These are phyloP conservation scores for Aspergillus ustus DNA, from an alignment of 2,329 filamentous ascomycete species.

Conservation along the genomic window DNA sequence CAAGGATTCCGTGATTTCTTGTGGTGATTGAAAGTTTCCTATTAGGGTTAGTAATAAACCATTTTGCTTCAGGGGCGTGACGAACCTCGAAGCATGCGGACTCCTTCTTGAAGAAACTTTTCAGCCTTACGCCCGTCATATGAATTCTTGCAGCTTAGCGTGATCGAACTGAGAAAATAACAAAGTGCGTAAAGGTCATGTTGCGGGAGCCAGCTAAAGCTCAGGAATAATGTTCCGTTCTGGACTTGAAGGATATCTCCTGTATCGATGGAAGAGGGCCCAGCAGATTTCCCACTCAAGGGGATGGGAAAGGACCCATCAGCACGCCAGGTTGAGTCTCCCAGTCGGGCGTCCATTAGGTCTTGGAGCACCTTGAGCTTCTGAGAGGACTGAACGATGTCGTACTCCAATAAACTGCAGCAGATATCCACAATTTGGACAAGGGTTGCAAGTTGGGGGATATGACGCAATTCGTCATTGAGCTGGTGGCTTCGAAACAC, in stretches of 20 bases:
- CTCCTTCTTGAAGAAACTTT: slow-evolving; percentile 62
- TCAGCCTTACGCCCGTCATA: slow-evolving; percentile 59
- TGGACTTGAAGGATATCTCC: slow-evolving; percentile 49
- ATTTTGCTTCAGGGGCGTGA: slow-evolving; percentile 21
- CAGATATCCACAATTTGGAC: slow-evolving; percentile 66
- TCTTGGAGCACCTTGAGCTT: slow-evolving; percentile 63
- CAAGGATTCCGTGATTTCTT: slow-evolving; percentile 57
- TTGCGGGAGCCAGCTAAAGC: slow-evolving; percentile 64
- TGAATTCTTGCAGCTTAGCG: slow-evolving; percentile 60
- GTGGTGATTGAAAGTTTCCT: slow-evolving; percentile 44
- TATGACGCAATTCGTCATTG: slow-evolving; percentile 53
- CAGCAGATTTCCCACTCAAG: slow-evolving; percentile 46
- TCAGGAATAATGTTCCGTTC: slow-evolving; percentile 52
- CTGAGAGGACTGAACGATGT: slow-evolving; percentile 54
- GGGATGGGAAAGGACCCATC: slow-evolving; percentile 55
- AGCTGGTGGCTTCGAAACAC: slow-evolving; percentile 64
- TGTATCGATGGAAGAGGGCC: slow-evolving; percentile 43
- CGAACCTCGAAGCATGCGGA: slow-evolving; percentile 54
- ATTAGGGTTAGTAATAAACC: slow-evolving; percentile 26
- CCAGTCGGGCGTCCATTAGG: slow-evolving; percentile 56
- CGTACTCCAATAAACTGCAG: slow-evolving; percentile 61
- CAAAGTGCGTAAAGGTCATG: slow-evolving; percentile 64
- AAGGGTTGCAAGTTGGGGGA: slow-evolving; percentile 62
- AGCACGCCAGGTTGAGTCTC: slow-evolving; percentile 49
- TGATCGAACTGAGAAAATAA: slow-evolving; percentile 62